A percentile compares a stretch with the other conserved stretches of the same genome.
phyloP scores from a whole-genome alignment of 768 basidiomycete genomes.

The Phallus indusiatus region DNA sequence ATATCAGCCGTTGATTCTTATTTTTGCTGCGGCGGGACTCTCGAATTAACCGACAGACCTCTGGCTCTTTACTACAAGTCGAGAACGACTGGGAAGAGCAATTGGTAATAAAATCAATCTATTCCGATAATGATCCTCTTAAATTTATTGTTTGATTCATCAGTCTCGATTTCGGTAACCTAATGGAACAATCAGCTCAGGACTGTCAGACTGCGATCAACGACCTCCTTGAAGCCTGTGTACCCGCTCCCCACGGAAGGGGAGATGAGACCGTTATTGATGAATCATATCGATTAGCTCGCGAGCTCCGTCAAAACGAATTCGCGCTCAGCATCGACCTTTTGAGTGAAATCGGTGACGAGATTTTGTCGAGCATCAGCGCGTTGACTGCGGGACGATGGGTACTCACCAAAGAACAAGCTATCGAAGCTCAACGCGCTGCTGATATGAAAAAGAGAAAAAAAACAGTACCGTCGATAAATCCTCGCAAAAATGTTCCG shows the following conservation, averaged over 20 bases:
- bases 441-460: too few species aligned
- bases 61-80: too few species aligned
- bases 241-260: conserved; percentile 32
- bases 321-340: conserved; percentile 28
- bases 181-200: neutral
- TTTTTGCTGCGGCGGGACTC: too few species aligned
- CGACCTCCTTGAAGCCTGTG: conserved; percentile 25
- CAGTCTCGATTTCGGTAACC: neutral
- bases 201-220: neutral
- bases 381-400: conserved; percentile 14
- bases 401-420: conserved; percentile 17
- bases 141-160: too few species aligned
- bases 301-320: conserved; percentile 30
- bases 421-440: too few species aligned
- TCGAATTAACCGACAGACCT: too few species aligned
- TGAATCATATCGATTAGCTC: conserved; percentile 36
- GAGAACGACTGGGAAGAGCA: too few species aligned
- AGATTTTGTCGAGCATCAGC: conserved; percentile 16
- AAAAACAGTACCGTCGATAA: conserved; percentile 13
- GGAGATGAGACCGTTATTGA: conserved; percentile 30
- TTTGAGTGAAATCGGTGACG: conserved; percentile 15
- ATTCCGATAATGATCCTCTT: too few species aligned
- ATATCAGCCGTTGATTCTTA: too few species aligned
- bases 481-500: conserved; percentile 32
- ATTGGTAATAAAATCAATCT: too few species aligned